Percentiles rank a stretch among this genome's conserved stretches.
Evolutionary conservation across 2,329 filamentous ascomycete species (phyloP).

Genomic region (Byssothecium circinans): DNA sequence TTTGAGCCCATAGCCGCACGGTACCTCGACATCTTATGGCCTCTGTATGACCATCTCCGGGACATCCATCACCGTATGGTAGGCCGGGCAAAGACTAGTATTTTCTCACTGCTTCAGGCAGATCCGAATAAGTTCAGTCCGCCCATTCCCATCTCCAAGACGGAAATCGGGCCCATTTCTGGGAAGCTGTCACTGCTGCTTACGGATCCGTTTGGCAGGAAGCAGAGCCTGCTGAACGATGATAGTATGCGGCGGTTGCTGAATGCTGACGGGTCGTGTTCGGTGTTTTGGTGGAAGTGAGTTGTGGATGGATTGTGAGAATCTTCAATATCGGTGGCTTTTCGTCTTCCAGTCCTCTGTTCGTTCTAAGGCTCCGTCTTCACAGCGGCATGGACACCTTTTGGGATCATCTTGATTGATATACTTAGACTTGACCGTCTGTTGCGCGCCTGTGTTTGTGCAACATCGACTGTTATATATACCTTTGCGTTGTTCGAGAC

Average conservation of each 20-base stretch:
- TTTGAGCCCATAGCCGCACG: slow-evolving; percentile 37
- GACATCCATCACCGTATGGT: slow-evolving; percentile 36
- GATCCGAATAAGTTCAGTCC: slow-evolving; percentile 29
- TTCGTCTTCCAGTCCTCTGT: too few species aligned
- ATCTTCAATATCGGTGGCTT: too few species aligned
- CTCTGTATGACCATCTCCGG: slow-evolving; percentile 37
- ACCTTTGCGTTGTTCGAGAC: too few species aligned
- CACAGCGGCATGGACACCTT: too few species aligned
- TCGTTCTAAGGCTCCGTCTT: too few species aligned
- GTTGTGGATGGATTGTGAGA: too few species aligned
- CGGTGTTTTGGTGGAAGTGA: slow-evolving; percentile 42
- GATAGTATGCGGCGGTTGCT: slow-evolving; percentile 33
- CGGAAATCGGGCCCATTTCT: slow-evolving; percentile 39
- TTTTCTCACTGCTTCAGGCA: slow-evolving; percentile 34
- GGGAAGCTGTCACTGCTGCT: slow-evolving; percentile 39
- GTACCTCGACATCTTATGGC: slow-evolving; percentile 38
- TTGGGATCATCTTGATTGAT: too few species aligned
- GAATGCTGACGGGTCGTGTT: slow-evolving; percentile 36
- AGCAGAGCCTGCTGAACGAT: slow-evolving; percentile 22
- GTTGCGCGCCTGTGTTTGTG: too few species aligned
- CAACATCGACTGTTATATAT: too few species aligned
- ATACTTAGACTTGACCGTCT: too few species aligned
- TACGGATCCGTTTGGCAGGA: slow-evolving; percentile 41
- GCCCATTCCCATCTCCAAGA: slow-evolving; percentile 32
- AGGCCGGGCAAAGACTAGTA: slow-evolving; percentile 38